Percentiles rank a stretch among this genome's conserved stretches.
Evolutionary conservation across 345 rosid species (phyloP).

Genomic region (Lumnitzera racemosa): DNA sequence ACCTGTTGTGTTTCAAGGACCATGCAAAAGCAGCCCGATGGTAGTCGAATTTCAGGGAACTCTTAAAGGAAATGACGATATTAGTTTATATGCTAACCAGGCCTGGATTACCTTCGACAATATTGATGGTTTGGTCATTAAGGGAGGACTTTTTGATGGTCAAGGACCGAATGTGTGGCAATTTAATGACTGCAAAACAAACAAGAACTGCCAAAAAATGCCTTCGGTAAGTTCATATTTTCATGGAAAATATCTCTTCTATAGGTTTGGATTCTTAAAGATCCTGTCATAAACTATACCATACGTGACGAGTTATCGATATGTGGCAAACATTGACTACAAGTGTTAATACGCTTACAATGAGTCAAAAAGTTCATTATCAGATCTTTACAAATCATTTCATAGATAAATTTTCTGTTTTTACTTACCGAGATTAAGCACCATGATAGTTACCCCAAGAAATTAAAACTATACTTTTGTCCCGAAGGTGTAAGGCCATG

Average conservation of each 20-base stretch:
- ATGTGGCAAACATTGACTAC: no score
- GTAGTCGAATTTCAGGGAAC: constrained; percentile 39
- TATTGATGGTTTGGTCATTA: constrained; percentile 31
- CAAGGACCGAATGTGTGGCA: constrained; percentile 43
- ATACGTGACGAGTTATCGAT: no score
- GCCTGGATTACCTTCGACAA: constrained; percentile 44
- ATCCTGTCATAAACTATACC: no score
- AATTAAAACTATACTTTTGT: no score
- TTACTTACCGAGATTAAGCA: no score
- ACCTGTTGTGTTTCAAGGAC: constrained; percentile 49
- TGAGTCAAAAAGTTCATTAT: no score
- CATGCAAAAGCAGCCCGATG: constrained; percentile 33
- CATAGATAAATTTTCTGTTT: background rate
- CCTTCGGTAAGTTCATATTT: constrained; percentile 31
- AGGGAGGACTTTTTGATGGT: constrained; percentile 65
- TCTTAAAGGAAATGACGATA: constrained; percentile 27
- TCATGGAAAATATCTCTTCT: no score
- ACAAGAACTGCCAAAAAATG: constrained; percentile 23
- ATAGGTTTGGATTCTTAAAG: no score
- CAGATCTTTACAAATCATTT: background rate
- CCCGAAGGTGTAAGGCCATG: no score
- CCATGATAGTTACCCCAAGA: no score
- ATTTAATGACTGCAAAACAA: constrained; percentile 29
- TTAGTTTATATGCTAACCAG: constrained; percentile 16
- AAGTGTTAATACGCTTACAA: no score